phyloP scores from a whole-genome alignment of 192 early-diverging fungal genomes.

The Coemansia sp. region DNA sequence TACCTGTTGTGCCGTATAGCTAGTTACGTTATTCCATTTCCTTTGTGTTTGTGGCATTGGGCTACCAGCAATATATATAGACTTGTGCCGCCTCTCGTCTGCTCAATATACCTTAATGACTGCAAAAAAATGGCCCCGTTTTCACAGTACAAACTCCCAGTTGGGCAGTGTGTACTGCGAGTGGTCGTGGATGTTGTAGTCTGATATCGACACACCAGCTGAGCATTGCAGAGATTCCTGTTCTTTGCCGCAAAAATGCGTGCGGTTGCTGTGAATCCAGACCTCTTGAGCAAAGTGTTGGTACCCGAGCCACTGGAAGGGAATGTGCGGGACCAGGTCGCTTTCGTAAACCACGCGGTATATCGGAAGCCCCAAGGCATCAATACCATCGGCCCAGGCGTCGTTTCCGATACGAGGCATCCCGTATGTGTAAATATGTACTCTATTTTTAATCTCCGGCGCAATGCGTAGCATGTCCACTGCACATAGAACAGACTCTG shows the following conservation, averaged over 20 bases:
- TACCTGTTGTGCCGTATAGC: too few species aligned
- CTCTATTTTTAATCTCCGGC: conserved; percentile 25
- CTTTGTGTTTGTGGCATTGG: too few species aligned
- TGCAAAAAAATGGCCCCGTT: neutral
- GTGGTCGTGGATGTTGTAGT: conserved; percentile 42
- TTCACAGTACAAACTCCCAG: conserved; percentile 22
- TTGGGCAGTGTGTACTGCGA: conserved; percentile 26
- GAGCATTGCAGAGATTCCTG: conserved; percentile 31
- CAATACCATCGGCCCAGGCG: conserved; percentile 32
- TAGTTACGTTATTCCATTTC: too few species aligned
- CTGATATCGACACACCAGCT: conserved; percentile 12
- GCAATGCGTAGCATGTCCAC: conserved; percentile 20
- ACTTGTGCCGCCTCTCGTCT: too few species aligned
- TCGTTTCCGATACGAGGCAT: conserved; percentile 46
- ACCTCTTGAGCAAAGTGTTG: conserved; percentile 44
- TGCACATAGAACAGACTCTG: conserved; percentile 38
- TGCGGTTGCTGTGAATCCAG: conserved; percentile 43
- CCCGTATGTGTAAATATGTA: conserved; percentile 47
- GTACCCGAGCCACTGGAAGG: conserved; percentile 50
- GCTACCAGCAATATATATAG: too few species aligned
- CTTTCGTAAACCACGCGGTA: conserved; percentile 41
- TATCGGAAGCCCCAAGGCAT: conserved; percentile 19
- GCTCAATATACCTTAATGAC: too few species aligned
- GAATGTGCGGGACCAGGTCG: conserved; percentile 49
- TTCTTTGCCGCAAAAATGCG: conserved; percentile 31